Conservation (phyloP, 1,139 yeast genomes). For the Barnettozyma hawaiiensis region DNA sequence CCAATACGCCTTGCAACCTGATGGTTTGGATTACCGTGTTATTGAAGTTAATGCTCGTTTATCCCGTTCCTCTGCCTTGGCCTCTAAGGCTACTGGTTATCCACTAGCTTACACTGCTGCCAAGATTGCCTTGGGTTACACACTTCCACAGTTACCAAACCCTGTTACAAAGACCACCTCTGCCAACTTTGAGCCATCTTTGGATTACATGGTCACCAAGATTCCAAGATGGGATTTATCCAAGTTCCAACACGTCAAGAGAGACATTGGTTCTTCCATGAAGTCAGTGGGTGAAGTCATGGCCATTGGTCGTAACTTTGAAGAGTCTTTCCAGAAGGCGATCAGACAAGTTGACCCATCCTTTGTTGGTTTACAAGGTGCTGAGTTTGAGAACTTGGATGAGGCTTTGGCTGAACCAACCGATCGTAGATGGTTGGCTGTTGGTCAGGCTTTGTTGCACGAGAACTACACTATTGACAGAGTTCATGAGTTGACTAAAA, state of each 20-base stretch:
- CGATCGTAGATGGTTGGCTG: conserved; percentile 97
- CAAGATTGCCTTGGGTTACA: conserved; percentile 89
- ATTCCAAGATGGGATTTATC: conserved; percentile 98
- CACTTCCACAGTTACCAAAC: conserved; percentile 91
- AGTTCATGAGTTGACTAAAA: conserved; percentile 86
- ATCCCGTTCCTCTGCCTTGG: conserved; percentile 95
- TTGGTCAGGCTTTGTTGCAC: conserved; percentile 90
- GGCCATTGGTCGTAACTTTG: conserved; percentile 98
- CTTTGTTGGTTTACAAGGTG: conserved; percentile 87
- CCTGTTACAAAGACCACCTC: conserved; percentile 95
- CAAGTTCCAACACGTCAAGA: conserved; percentile 90
- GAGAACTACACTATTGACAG: conserved; percentile 86
- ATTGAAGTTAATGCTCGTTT: conserved; percentile 97
- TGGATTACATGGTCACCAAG: conserved; percentile 94
- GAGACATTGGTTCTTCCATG: conserved; percentile 94
- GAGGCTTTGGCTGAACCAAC: conserved; percentile 82
- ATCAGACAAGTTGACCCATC: conserved; percentile 95
- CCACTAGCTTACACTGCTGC: conserved; percentile 99
- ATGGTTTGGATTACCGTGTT: conserved; percentile 90
- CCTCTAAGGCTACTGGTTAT: conserved; percentile 97
- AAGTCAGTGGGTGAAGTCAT: conserved; percentile 98
- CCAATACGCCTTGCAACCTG: conserved; percentile 94
- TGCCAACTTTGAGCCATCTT: conserved; percentile 94
- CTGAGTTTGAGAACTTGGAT: conserved; percentile 34
- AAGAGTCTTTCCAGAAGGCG: conserved; percentile 97